phyloP scores from a whole-genome alignment of 768 basidiomycete genomes.

The Cystobasidium ongulense region DNA sequence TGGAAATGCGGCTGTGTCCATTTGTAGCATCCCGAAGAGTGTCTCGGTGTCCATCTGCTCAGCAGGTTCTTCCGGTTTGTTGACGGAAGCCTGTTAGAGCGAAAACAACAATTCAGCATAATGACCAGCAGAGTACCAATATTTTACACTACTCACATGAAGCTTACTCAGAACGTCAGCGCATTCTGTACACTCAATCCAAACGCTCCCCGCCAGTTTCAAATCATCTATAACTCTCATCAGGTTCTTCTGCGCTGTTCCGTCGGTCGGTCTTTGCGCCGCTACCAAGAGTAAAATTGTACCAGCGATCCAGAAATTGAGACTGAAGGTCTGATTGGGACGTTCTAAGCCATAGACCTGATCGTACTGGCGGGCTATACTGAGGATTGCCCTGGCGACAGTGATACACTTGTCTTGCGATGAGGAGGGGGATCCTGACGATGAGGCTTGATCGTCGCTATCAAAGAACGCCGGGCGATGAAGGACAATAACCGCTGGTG shows the following conservation, averaged over 20 bases:
- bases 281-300: neutral
- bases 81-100: too few species aligned
- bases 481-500: neutral
- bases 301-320: neutral
- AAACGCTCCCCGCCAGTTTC: neutral
- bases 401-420: neutral
- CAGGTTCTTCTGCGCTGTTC: neutral
- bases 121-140: too few species aligned
- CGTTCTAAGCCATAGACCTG: neutral
- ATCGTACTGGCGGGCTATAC: neutral
- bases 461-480: neutral
- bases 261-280: neutral
- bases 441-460: neutral
- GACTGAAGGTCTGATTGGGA: neutral
- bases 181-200: neutral
- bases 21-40: too few species aligned
- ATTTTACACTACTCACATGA: too few species aligned
- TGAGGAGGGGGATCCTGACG: neutral
- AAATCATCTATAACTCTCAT: neutral
- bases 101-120: too few species aligned
- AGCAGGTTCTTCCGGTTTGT: too few species aligned
- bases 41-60: too few species aligned
- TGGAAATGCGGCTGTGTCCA: too few species aligned
- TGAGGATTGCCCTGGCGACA: neutral
- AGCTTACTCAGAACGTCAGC: neutral